Evolutionary conservation across 2,329 filamentous ascomycete genomes (phyloP).

Genomic region (Trichophyton schoenleinii): DNA sequence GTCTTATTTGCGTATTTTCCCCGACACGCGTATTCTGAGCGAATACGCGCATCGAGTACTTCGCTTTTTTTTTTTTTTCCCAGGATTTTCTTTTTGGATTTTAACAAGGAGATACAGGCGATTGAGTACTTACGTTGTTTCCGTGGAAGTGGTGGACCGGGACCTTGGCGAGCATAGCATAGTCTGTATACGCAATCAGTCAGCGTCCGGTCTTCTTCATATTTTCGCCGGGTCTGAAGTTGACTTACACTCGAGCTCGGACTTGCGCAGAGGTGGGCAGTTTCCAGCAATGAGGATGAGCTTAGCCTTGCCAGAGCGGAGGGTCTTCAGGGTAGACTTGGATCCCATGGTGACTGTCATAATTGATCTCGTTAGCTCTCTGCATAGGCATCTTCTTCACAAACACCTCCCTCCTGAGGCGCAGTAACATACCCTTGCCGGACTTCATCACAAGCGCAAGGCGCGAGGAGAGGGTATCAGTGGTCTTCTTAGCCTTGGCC

Average conservation of each 20-base stretch:
- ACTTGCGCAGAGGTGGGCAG: conserved; percentile 95
- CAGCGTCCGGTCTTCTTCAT: not conserved
- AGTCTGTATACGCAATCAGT: conserved; percentile 35
- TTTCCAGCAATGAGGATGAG: conserved; percentile 92
- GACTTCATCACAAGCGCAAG: conserved; percentile 58
- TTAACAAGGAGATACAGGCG: not conserved
- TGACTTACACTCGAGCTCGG: conserved; percentile 68
- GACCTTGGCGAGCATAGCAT: conserved; percentile 85
- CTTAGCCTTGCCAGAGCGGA: conserved; percentile 96
- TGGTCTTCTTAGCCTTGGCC: conserved; percentile 59
- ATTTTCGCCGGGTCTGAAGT: not conserved
- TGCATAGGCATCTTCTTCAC: not conserved
- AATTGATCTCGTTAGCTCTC: not conserved
- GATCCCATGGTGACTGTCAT: conserved; percentile 68
- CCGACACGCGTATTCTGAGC: not conserved
- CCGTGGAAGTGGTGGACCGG: conserved; percentile 95
- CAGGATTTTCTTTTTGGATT: not conserved
- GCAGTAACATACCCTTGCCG: conserved; percentile 40
- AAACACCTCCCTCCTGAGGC: not conserved
- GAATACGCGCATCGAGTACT: not conserved
- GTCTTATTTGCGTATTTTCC: not conserved
- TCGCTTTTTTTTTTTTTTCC: not conserved
- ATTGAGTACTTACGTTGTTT: conserved; percentile 76
- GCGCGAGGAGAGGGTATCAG: conserved; percentile 64
- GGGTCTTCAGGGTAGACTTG: conserved; percentile 79